Percentiles rank a stretch among this genome's conserved stretches.
Conservation (phyloP, 805 yeast species). For the Schwanniomyces pseudopolymorphus region DNA sequence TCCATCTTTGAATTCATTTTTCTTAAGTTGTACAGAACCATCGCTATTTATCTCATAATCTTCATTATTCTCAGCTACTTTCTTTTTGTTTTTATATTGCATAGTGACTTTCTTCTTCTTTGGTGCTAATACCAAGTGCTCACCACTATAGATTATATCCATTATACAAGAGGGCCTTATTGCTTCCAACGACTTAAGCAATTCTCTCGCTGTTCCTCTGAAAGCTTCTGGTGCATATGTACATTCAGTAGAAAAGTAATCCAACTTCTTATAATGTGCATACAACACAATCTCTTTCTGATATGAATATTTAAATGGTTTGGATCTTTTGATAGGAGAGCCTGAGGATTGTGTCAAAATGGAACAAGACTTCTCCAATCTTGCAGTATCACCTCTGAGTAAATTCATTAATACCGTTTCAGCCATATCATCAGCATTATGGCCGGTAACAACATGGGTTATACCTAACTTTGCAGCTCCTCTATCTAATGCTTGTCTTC, state of each 20-base stretch:
- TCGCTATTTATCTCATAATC: constrained; percentile 59
- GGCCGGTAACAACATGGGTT: constrained; percentile 94
- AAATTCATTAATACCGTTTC: constrained; percentile 96
- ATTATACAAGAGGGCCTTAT: constrained; percentile 90
- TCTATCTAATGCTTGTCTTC: constrained; percentile 95
- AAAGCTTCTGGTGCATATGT: constrained; percentile 98
- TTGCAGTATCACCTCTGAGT: constrained; percentile 91
- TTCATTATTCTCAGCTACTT: constrained; percentile 9
- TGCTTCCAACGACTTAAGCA: constrained; percentile 86
- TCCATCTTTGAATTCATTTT: constrained; percentile 52
- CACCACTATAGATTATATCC: constrained; percentile 94
- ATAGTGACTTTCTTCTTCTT: constrained; percentile 47
- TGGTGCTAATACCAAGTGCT: constrained; percentile 66
- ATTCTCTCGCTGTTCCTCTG: constrained; percentile 92
- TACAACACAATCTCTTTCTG: constrained; percentile 96
- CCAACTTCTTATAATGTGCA: constrained; percentile 94
- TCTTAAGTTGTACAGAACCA: constrained; percentile 56
- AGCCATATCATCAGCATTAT: constrained; percentile 99
- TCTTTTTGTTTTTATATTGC: constrained; percentile 30
- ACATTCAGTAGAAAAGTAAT: constrained; percentile 96
- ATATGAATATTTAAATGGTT: constrained; percentile 93
- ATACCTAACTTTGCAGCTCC: constrained; percentile 89
- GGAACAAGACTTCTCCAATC: constrained; percentile 84
- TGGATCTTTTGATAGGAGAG: constrained; percentile 88
- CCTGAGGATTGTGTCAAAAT: constrained; percentile 81